These are phyloP conservation scores for Purshia tridentata DNA, from an alignment of 306 rosid species.

Conservation along the genomic window DNA sequence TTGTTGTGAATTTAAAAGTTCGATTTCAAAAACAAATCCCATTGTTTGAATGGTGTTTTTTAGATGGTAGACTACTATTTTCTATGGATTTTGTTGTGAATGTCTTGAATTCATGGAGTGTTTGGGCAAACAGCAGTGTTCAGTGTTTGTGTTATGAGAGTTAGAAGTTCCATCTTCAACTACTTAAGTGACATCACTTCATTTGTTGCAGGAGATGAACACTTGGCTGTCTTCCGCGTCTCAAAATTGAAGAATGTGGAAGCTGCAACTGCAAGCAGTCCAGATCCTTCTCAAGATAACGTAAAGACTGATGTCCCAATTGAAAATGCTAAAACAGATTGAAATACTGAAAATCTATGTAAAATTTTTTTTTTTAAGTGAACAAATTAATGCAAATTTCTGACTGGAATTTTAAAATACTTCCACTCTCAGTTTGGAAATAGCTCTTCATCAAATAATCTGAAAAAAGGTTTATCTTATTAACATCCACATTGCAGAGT, in stretches of 20 bases:
- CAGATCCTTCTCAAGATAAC: constrained; percentile 32
- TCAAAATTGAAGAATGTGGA: constrained; percentile 54
- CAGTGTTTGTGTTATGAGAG: not conserved
- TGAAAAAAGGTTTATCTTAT: not conserved
- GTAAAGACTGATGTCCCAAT: constrained; percentile 28
- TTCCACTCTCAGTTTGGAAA: not conserved
- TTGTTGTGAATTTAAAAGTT: not conserved
- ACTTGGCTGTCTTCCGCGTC: constrained; percentile 81
- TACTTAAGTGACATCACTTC: not conserved
- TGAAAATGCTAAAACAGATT: constrained; percentile 33
- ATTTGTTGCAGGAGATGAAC: constrained; percentile 63
- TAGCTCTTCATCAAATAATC: not conserved
- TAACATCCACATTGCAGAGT: not conserved
- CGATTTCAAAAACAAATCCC: not conserved
- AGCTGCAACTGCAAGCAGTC: constrained; percentile 31
- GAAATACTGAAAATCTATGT: constrained; percentile 25
- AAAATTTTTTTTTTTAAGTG: constrained; percentile 19
- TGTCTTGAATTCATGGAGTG: not conserved
- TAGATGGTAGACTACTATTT: not conserved
- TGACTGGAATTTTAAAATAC: not conserved
- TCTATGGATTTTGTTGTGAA: not conserved
- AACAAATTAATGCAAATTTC: constrained; percentile 14
- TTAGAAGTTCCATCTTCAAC: not conserved
- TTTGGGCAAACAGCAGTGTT: not conserved
- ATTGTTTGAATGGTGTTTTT: not conserved